These are phyloP conservation scores for Pyrenochaeta sp. DNA, from an alignment of 2,329 filamentous ascomycete genomes.

Conservation along the genomic window DNA sequence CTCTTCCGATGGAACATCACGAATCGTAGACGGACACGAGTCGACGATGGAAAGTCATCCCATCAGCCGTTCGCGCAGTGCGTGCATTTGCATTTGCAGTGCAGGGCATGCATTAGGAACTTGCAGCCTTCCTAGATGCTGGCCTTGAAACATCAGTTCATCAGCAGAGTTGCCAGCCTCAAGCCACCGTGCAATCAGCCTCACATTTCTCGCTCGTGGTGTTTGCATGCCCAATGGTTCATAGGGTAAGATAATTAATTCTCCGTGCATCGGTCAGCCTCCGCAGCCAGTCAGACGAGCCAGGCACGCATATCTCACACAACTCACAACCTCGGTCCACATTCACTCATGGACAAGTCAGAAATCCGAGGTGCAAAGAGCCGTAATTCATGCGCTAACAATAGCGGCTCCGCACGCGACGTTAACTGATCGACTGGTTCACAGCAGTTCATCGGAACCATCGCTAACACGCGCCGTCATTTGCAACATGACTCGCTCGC, in stretches of 20 bases:
- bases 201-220: no score
- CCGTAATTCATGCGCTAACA: not conserved
- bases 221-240: no score
- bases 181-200: no score
- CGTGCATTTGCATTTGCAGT: constrained; percentile 4
- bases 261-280: no score
- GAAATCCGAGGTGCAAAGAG: not conserved
- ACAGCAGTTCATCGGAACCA: constrained; percentile 14
- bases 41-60: constrained; percentile 3
- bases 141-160: constrained; percentile 1
- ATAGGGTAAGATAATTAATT: no score
- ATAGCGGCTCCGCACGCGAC: constrained; percentile 4
- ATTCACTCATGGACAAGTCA: no score
- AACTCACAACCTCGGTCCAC: no score
- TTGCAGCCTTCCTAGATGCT: no score
- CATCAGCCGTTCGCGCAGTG: constrained; percentile 3
- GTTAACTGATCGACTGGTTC: constrained; percentile 8
- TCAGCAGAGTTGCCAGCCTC: no score
- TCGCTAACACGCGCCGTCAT: constrained; percentile 7
- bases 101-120: no score
- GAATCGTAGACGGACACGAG: constrained; percentile 4
- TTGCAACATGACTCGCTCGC: constrained; percentile 7
- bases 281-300: no score
- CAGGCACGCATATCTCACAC: no score
- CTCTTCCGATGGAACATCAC: constrained; percentile 2